A percentile compares a stretch with the other conserved stretches of the same genome.
Evolutionary conservation across 1,139 yeast genomes (phyloP).

Genomic region (Torulaspora globosa): DNA sequence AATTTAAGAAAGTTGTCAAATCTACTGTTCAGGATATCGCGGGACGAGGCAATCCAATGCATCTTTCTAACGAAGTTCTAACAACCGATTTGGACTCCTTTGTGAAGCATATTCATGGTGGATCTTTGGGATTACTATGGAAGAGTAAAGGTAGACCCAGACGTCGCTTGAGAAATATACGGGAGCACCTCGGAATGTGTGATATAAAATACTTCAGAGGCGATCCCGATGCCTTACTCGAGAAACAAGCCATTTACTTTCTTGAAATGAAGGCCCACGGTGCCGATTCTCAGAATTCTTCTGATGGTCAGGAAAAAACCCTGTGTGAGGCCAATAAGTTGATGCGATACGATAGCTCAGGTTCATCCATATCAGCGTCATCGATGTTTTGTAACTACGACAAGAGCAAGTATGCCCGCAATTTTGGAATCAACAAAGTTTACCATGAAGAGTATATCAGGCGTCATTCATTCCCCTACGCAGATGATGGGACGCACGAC

Average conservation of each 20-base stretch:
- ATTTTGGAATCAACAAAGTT: constrained; percentile 21
- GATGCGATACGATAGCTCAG: constrained; percentile 15
- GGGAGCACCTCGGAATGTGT: constrained; percentile 24
- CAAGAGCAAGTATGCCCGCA: constrained; percentile 18
- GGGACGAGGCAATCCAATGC: constrained; percentile 39
- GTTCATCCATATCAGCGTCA: constrained; percentile 25
- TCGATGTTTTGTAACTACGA: constrained; percentile 33
- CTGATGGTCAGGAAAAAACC: constrained; percentile 13
- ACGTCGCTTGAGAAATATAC: constrained; percentile 27
- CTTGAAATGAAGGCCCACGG: constrained; percentile 12
- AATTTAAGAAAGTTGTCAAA: constrained; percentile 63
- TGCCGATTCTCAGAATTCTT: constrained; percentile 11
- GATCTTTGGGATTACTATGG: constrained; percentile 50
- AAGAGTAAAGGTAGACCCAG: constrained; percentile 41
- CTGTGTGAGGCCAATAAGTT: constrained; percentile 13
- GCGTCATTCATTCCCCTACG: constrained; percentile 26
- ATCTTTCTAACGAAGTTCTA: constrained; percentile 45
- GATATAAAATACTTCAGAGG: constrained; percentile 33
- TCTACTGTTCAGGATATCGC: constrained; percentile 69
- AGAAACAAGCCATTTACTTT: constrained; percentile 22
- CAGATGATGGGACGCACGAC: constrained; percentile 16
- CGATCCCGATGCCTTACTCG: constrained; percentile 32
- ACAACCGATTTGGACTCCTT: constrained; percentile 48
- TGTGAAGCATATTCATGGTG: constrained; percentile 42
- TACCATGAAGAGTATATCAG: constrained; percentile 26